Conservation (phyloP, 78 protist genomes). For the Tieghemostelium lacteum region DNA sequence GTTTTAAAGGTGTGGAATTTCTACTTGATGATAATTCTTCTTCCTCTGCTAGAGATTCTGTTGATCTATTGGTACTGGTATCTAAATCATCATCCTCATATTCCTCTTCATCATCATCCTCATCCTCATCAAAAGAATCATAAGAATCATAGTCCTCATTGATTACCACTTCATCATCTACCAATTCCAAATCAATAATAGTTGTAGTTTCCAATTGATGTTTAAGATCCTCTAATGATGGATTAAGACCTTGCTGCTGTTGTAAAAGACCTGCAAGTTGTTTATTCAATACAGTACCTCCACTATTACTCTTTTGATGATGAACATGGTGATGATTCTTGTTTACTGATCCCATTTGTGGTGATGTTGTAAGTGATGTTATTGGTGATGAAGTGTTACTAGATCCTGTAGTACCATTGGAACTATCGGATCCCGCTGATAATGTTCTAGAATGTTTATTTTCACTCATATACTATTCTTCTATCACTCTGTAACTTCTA, state of each 20-base stretch:
- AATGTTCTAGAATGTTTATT: too few species aligned
- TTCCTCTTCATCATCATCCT: conserved; percentile 5
- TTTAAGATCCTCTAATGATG: conserved; percentile 10
- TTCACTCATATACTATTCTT: too few species aligned
- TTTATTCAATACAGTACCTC: conserved; percentile 1
- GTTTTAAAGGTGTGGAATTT: conserved; percentile 9
- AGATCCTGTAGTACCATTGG: too few species aligned
- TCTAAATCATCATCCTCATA: conserved; percentile 5
- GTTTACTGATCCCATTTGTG: conserved; percentile 14
- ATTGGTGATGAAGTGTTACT: not conserved
- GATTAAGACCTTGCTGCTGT: not conserved
- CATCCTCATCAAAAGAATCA: not conserved
- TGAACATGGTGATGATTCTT: too few species aligned
- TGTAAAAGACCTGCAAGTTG: conserved; percentile 12
- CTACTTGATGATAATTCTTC: not conserved
- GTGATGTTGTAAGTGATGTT: not conserved
- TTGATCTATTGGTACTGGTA: not conserved
- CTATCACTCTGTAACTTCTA: too few species aligned
- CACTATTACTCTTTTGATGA: too few species aligned
- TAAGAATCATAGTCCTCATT: conserved; percentile 14
- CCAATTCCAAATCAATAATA: conserved; percentile 20
- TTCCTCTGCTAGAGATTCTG: conserved; percentile 35
- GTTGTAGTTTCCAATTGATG: not conserved
- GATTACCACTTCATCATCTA: conserved; percentile 55
- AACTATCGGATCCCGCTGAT: too few species aligned